Percentiles rank a stretch among this genome's conserved stretches.
phyloP scores from a whole-genome alignment of 73 alveolate genomes.

The Tetrahymena borealis region DNA sequence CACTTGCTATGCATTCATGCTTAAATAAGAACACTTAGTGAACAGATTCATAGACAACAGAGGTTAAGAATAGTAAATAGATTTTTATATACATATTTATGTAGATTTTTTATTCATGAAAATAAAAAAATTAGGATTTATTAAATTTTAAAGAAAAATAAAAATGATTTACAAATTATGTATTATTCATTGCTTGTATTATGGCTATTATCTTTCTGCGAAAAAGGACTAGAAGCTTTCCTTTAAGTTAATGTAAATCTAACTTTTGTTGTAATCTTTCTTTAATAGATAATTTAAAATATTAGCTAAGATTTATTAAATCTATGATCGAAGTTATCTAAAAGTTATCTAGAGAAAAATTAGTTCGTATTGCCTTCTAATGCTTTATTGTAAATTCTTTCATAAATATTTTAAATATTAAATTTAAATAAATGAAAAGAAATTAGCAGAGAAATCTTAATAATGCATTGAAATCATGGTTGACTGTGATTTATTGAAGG shows the following conservation, averaged over 20 bases:
- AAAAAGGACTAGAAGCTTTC: background rate
- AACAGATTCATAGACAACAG: background rate
- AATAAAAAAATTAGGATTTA: background rate
- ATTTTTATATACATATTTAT: background rate
- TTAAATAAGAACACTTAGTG: background rate
- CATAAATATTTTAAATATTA: background rate
- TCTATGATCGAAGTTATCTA: conserved; percentile 16
- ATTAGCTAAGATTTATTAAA: conserved; percentile 5
- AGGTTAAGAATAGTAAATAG: background rate
- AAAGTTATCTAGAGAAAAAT: conserved; percentile 37
- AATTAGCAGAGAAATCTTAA: conserved; percentile 14
- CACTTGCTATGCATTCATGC: background rate
- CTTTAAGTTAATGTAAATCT: background rate
- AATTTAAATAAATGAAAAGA: background rate
- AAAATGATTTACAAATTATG: conserved; percentile 17
- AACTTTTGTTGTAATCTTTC: background rate
- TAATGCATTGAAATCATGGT: conserved; percentile 36
- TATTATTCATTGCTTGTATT: conserved; percentile 23
- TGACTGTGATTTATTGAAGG: conserved; percentile 20
- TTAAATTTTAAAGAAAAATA: background rate
- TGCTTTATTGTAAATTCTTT: conserved; percentile 1
- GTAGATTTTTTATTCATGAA: background rate
- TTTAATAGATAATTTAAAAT: background rate
- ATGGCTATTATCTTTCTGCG: conserved; percentile 16
- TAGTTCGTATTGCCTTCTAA: conserved; percentile 20